Evolutionary conservation across 2,329 filamentous ascomycete genomes (phyloP).

Genomic region (Ceratocystis diversiconidia): DNA sequence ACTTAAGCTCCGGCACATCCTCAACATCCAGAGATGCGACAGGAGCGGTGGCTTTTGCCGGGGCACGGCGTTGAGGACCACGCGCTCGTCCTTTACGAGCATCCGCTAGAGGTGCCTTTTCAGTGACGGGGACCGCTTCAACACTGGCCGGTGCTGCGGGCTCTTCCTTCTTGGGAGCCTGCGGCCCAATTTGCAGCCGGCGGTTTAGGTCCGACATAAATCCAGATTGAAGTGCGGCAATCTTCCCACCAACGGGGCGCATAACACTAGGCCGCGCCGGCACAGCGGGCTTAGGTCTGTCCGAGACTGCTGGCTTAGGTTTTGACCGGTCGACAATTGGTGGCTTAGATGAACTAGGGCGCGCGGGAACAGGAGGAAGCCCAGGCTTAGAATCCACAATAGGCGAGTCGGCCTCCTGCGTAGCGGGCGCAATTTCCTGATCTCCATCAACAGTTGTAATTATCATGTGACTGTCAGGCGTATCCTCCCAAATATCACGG

Average conservation of each 20-base stretch:
- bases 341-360: constrained; percentile 24
- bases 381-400: neutral
- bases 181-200: constrained; percentile 73
- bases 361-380: constrained; percentile 21
- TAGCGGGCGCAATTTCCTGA: neutral
- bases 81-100: constrained; percentile 81
- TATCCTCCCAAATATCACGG: constrained; percentile 88
- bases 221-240: constrained; percentile 76
- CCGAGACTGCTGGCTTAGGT: constrained; percentile 41
- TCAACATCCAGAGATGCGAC: constrained; percentile 24
- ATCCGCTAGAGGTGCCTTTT: constrained; percentile 59
- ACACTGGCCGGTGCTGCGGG: constrained; percentile 35
- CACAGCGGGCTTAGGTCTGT: constrained; percentile 57
- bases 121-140: constrained; percentile 40
- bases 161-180: constrained; percentile 62
- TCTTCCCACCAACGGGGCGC: constrained; percentile 68
- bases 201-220: constrained; percentile 92
- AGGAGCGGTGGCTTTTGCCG: constrained; percentile 36
- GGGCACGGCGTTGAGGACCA: constrained; percentile 66
- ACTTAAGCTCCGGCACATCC: constrained; percentile 24
- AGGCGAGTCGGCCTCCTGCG: neutral
- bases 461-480: constrained; percentile 66
- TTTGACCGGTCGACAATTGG: constrained; percentile 28
- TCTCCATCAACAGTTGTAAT: constrained; percentile 50
- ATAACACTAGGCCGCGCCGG: constrained; percentile 36